Percentiles rank a stretch among this genome's conserved stretches.
Conservation (phyloP, 441 rosid species). For the Erodium texanum region DNA sequence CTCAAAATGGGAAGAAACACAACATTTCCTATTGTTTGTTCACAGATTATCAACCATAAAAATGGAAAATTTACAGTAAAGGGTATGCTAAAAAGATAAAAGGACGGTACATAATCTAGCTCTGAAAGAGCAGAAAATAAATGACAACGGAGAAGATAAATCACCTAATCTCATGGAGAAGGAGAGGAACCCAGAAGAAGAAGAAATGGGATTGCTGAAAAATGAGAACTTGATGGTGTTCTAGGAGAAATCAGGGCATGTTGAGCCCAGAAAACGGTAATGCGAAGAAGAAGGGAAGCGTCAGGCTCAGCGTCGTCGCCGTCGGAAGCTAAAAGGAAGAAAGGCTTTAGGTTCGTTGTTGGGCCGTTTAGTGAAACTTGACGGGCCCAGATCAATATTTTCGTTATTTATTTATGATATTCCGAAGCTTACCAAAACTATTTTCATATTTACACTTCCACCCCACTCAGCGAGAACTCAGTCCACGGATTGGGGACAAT, state of each 20-base stretch:
- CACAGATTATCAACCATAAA: not conserved
- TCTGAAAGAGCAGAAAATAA: no score
- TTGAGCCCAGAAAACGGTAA: slow-evolving; percentile 1
- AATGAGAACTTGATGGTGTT: not conserved
- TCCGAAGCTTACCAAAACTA: not conserved
- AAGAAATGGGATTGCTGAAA: not conserved
- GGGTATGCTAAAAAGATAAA: not conserved
- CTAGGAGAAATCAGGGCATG: not conserved
- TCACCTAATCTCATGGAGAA: slow-evolving; percentile 2
- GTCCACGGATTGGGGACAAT: not conserved
- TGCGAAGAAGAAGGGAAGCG: not conserved
- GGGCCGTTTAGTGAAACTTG: not conserved
- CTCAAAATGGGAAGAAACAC: not conserved
- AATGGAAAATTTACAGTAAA: no score
- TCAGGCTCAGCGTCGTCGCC: not conserved
- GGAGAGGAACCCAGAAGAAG: not conserved
- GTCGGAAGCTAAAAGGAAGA: no score
- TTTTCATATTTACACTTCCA: not conserved
- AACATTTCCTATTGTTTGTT: not conserved
- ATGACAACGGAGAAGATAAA: no score
- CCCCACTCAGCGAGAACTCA: not conserved
- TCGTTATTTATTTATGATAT: not conserved
- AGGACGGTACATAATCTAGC: not conserved
- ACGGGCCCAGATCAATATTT: not conserved
- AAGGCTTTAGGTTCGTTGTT: no score